Base-by-base conservation (phyloP, 106 monocot species). In the Apostasia ramifera region DNA sequence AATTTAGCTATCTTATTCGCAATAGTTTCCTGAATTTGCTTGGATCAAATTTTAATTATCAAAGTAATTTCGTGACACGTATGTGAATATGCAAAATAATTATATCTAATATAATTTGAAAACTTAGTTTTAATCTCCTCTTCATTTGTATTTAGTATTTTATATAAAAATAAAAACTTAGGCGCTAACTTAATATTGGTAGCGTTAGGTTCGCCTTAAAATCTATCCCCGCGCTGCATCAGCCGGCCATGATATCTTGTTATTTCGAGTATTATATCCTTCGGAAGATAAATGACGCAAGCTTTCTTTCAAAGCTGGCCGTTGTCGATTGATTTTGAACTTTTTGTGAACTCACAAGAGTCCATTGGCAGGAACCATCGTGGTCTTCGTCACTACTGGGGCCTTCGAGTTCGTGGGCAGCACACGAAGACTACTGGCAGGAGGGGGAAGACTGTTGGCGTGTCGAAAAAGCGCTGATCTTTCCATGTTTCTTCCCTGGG, bases 361-460 rank as follows among this genome's bases (percentile, higher is more conserved):
- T 44, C 39, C 53, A 0, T 56, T 41, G 76, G 38, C 74, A 87
- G 83, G 87, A 87, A 87, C 66, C 83, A 87, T 72, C 81, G 81
- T 67, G 87, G 83, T 57, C 81, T 87, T 57, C 73, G 87, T 3
- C 83, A 87, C 77, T 87, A 83, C 55, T 87, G 87, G 87, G 80
- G 83, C 48, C 80, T 87, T 60, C 80, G 87, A 15, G 87, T 87
- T 8, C 76, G 87, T 15, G 87, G 87, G 13, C 87, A 83, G 74
- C 87, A 83, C 78, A 87, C 83, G 44, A 87, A 87, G 75, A 87
- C 87, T 46, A 87, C 87, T 44, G 83, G 87, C 43, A 73, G 87
- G 48, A 74, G 87, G 68, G 87, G 83, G 61, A 87, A 87, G 78
- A 87, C 87, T 62, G 87, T 87, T 69, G 87, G 87, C 78, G 87